Evolutionary conservation across 2,329 filamentous ascomycete species (phyloP).

Genomic region (Knufia petricola): DNA sequence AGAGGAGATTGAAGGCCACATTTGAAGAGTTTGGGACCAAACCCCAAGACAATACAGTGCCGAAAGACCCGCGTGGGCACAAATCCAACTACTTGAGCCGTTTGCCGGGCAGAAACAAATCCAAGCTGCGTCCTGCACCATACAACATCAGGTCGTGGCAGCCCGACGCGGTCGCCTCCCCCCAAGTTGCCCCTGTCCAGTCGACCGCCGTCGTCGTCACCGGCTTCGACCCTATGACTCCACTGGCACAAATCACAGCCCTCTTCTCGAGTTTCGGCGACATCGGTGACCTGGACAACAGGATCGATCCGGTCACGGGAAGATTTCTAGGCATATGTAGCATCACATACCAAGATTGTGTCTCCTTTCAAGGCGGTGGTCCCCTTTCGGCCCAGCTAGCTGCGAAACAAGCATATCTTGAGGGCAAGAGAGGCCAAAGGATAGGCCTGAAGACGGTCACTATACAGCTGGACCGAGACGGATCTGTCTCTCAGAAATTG

Average conservation of each 20-base stretch:
- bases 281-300: constrained; percentile 83
- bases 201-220: constrained; percentile 85
- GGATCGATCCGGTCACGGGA: constrained; percentile 88
- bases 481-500: constrained; percentile 68
- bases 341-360: constrained; percentile 73
- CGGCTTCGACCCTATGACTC: constrained; percentile 71
- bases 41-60: constrained; percentile 67
- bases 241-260: constrained; percentile 55
- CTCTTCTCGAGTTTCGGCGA: constrained; percentile 76
- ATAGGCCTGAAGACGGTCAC: constrained; percentile 69
- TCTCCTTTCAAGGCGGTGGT: constrained; percentile 40
- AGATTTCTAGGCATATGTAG: constrained; percentile 90
- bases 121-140: constrained; percentile 62
- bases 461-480: constrained; percentile 84
- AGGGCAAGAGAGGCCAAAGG: constrained; percentile 65
- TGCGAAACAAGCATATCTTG: constrained; percentile 65
- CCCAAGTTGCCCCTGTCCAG: constrained; percentile 71
- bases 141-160: constrained; percentile 74
- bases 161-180: constrained; percentile 74
- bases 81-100: constrained; percentile 51
- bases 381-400: constrained; percentile 64
- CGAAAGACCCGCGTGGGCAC: constrained; percentile 71
- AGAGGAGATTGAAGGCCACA: constrained; percentile 39
- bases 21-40: constrained; percentile 44
- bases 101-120: constrained; percentile 55